phyloP scores from a whole-genome alignment of 2,329 filamentous ascomycete genomes.

The Verticillium zaregamsianum region DNA sequence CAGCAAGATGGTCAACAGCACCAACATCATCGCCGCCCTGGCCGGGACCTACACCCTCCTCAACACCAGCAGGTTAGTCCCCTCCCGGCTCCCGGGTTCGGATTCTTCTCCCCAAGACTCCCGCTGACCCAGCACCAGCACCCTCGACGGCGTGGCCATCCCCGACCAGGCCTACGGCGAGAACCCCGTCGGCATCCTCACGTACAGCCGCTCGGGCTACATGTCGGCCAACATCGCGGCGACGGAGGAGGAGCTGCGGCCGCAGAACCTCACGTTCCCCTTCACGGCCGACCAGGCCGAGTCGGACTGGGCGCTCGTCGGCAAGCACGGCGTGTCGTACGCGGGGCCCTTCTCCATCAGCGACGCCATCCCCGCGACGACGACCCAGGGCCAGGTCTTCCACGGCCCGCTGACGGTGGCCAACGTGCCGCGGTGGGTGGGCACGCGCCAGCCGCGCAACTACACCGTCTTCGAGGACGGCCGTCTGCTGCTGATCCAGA shows the following conservation, averaged over 20 bases:
- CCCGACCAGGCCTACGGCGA: conserved; percentile 14
- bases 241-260: conserved; percentile 18
- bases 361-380: conserved; percentile 14
- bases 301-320: conserved; percentile 21
- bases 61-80: conserved; percentile 11
- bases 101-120: not conserved
- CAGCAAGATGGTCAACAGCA: conserved; percentile 9
- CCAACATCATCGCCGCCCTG: conserved; percentile 11
- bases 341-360: conserved; percentile 18
- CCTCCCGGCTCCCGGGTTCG: no score
- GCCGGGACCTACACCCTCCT: conserved; percentile 12
- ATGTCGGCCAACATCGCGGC: conserved; percentile 23
- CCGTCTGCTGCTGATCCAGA: conserved; percentile 7
- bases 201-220: conserved; percentile 18
- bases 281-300: conserved; percentile 17
- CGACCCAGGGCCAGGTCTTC: conserved; percentile 16
- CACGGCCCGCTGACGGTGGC: conserved; percentile 21
- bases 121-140: not conserved
- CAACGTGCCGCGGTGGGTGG: conserved; percentile 20
- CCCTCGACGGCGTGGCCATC: conserved; percentile 11
- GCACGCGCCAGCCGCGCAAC: conserved; percentile 13
- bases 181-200: conserved; percentile 18
- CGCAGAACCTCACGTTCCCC: conserved; percentile 16
- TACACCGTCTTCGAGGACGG: conserved; percentile 13
- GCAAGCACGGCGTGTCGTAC: conserved; percentile 20